Conservation (phyloP, 495 filamentous ascomycete genomes). For the Hyaloscypha hepaticicola region DNA sequence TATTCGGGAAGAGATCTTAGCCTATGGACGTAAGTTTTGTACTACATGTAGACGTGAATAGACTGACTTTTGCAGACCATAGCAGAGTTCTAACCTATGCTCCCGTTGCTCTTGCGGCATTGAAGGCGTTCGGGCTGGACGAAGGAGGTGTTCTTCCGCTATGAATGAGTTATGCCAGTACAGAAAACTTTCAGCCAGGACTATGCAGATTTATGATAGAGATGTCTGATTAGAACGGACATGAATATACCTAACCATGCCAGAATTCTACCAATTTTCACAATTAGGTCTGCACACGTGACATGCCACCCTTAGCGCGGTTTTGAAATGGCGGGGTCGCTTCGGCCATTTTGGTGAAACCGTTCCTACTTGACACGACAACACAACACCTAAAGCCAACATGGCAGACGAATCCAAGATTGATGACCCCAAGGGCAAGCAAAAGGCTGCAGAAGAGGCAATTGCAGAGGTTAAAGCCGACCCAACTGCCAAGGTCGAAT, state of each 20-base stretch:
- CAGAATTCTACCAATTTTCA: background rate
- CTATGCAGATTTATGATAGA: background rate
- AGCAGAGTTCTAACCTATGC: conserved; percentile 54
- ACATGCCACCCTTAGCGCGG: conserved; percentile 5
- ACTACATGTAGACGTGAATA: background rate
- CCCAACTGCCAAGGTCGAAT: conserved; percentile 26
- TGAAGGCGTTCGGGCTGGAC: conserved; percentile 57
- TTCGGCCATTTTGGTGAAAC: background rate
- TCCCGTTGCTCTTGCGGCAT: conserved; percentile 58
- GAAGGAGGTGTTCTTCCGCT: conserved; percentile 14
- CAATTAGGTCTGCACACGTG: background rate
- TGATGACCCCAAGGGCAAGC: conserved; percentile 34
- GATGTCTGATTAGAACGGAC: background rate
- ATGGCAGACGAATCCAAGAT: conserved; percentile 51
- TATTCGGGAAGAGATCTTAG: conserved; percentile 53
- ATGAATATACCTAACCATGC: background rate
- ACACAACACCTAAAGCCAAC: conserved; percentile 6
- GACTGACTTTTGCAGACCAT: conserved; percentile 47
- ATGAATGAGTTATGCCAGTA: background rate
- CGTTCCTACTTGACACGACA: background rate
- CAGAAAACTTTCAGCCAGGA: background rate
- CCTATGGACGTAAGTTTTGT: conserved; percentile 52
- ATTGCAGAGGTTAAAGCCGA: conserved; percentile 24
- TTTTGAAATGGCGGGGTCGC: conserved; percentile 5
- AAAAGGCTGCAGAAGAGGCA: conserved; percentile 31